Percentiles rank a stretch among this genome's conserved stretches.
Evolutionary conservation across 768 basidiomycete genomes (phyloP).

Genomic region (Suillus subaureus): DNA sequence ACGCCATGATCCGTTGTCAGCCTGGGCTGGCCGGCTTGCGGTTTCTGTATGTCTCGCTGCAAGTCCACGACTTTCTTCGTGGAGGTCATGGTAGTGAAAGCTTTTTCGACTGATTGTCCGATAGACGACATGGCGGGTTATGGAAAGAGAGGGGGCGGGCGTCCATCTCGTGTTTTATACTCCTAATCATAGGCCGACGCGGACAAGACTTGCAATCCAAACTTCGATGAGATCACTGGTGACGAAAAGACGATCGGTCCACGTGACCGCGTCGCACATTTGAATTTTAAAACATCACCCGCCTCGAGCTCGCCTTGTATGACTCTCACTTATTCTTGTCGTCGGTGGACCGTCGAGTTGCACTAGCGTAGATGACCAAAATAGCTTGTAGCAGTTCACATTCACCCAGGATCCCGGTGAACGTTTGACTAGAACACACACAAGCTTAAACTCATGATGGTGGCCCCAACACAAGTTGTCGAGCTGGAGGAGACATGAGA

Average conservation of each 20-base stretch:
- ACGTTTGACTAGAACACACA: background rate
- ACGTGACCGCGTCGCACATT: slow-evolving; percentile 4
- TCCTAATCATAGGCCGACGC: slow-evolving; percentile 9
- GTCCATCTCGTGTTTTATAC: background rate
- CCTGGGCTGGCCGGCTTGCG: slow-evolving; percentile 7
- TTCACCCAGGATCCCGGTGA: background rate
- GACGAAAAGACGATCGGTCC: slow-evolving; percentile 22
- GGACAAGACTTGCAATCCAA: background rate
- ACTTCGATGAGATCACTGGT: slow-evolving; percentile 11
- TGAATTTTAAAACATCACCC: background rate
- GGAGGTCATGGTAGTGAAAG: slow-evolving; percentile 10
- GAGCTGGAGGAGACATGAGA: background rate
- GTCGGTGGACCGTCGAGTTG: background rate
- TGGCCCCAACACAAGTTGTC: background rate
- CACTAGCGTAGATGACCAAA: background rate
- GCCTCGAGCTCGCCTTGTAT: background rate
- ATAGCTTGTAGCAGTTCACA: background rate
- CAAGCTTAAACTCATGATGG: background rate
- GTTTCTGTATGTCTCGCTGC: slow-evolving; percentile 28
- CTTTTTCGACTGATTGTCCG: slow-evolving; percentile 19
- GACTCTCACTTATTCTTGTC: background rate
- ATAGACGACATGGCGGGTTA: slow-evolving; percentile 17
- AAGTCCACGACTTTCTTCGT: slow-evolving; percentile 27
- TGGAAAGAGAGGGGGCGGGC: background rate
- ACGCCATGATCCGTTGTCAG: slow-evolving; percentile 68